Percentiles rank a stretch among this genome's conserved stretches.
These are phyloP conservation scores for Saitoella complicata DNA, from an alignment of 805 yeast species.

Conservation along the genomic window DNA sequence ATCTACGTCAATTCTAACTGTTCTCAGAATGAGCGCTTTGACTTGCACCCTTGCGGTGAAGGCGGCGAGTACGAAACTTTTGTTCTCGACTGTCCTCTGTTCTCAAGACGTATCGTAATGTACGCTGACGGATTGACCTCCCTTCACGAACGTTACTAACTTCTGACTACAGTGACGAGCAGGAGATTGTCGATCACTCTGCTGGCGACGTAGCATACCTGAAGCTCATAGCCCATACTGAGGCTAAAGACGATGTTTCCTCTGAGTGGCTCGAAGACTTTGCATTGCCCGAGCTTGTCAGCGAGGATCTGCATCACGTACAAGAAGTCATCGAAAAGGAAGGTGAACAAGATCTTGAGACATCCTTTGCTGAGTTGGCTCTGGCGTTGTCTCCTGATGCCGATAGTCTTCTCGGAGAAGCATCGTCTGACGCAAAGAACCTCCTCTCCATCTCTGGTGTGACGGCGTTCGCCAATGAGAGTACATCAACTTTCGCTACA, in stretches of 20 bases:
- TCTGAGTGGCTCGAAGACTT: not conserved
- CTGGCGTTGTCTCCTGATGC: too few relatives aligned
- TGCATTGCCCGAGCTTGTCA: constrained; percentile 18
- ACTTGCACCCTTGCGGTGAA: constrained; percentile 55
- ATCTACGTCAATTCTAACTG: too few relatives aligned
- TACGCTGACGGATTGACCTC: constrained; percentile 21
- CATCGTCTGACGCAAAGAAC: too few relatives aligned
- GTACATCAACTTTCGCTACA: constrained; percentile 1
- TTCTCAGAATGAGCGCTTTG: not conserved
- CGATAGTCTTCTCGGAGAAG: too few relatives aligned
- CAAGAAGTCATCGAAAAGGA: not conserved
- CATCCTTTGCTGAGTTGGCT: not conserved
- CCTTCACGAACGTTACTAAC: too few relatives aligned
- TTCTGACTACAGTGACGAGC: not conserved
- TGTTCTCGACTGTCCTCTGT: constrained; percentile 81
- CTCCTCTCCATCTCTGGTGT: too few relatives aligned
- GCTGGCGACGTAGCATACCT: constrained; percentile 58
- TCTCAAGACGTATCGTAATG: constrained; percentile 35
- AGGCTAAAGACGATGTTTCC: constrained; percentile 12
- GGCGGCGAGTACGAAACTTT: constrained; percentile 97
- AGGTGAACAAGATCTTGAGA: not conserved
- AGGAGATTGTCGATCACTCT: constrained; percentile 28
- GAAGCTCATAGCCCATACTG: constrained; percentile 36
- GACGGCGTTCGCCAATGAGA: not conserved
- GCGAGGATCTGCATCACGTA: constrained; percentile 19